phyloP scores from a whole-genome alignment of 257 asterid species.

The Craterostigma plantagineum region DNA sequence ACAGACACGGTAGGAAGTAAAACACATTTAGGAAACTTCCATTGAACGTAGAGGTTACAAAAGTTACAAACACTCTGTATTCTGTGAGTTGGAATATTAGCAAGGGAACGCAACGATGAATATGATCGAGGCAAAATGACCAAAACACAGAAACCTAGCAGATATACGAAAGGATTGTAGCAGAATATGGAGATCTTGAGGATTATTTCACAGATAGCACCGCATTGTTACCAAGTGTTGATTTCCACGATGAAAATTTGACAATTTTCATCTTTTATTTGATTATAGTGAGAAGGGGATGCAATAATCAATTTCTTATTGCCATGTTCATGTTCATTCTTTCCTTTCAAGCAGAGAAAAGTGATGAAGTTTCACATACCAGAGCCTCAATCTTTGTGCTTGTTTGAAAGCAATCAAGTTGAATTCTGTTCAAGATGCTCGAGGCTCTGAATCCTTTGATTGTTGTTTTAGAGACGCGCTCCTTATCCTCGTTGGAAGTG shows the following conservation, averaged over 20 bases:
- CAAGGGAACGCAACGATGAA: too few relatives aligned
- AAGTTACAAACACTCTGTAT: too few relatives aligned
- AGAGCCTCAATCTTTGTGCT: constrained; percentile 90
- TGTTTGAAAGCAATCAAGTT: constrained; percentile 55
- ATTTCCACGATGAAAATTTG: neutral
- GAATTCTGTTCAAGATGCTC: constrained; percentile 73
- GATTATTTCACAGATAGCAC: neutral
- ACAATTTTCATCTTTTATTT: too few relatives aligned
- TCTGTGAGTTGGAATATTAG: too few relatives aligned
- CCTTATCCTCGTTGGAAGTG: constrained; percentile 29
- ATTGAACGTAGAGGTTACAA: too few relatives aligned
- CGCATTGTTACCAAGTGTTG: too few relatives aligned
- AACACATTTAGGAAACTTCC: too few relatives aligned
- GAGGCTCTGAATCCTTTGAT: constrained; percentile 57
- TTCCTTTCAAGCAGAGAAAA: neutral
- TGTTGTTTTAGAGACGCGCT: constrained; percentile 29
- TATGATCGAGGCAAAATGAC: too few relatives aligned
- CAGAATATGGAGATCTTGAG: neutral
- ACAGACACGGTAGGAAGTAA: too few relatives aligned
- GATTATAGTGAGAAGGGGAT: too few relatives aligned
- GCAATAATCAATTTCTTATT: neutral
- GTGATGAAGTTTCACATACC: constrained; percentile 25
- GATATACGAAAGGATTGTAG: too few relatives aligned
- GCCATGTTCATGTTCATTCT: neutral
- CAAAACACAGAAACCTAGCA: too few relatives aligned